These are phyloP conservation scores for Ceratobasidium sp. DNA, from an alignment of 1,284 basidiomycete species.

Conservation along the genomic window DNA sequence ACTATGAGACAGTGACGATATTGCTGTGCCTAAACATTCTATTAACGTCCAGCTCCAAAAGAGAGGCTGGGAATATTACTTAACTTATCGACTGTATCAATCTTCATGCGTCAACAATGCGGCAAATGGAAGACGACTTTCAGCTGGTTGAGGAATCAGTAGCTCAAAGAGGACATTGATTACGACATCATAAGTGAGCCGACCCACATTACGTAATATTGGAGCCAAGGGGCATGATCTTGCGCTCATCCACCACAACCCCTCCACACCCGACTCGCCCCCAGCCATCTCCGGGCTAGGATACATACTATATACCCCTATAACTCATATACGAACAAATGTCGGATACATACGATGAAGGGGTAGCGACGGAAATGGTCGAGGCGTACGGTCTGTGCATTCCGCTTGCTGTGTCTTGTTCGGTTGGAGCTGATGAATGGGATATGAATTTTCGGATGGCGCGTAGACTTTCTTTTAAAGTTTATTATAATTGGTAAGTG, in stretches of 20 bases:
- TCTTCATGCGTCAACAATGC: no score
- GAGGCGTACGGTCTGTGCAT: constrained; percentile 86
- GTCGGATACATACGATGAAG: constrained; percentile 57
- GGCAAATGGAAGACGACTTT: no score
- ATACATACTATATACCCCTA: constrained; percentile 18
- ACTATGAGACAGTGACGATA: no score
- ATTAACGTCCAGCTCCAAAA: no score
- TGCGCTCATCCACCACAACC: constrained; percentile 6
- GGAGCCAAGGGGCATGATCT: constrained; percentile 10
- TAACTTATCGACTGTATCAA: no score
- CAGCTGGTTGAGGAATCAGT: no score
- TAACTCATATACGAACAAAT: constrained; percentile 41
- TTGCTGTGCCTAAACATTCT: no score
- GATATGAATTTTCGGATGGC: not conserved
- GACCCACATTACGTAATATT: constrained; percentile 29
- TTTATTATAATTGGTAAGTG: constrained; percentile 92
- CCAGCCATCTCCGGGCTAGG: not conserved
- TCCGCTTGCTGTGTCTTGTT: constrained; percentile 8
- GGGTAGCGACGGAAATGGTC: constrained; percentile 87
- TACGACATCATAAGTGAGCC: constrained; percentile 4
- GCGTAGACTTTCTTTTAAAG: constrained; percentile 94
- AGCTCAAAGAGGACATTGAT: no score
- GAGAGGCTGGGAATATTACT: no score
- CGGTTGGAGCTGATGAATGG: not conserved
- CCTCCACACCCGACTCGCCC: constrained; percentile 1